phyloP scores from a whole-genome alignment of 1,284 basidiomycete genomes.

The Sporisorium sorghi region DNA sequence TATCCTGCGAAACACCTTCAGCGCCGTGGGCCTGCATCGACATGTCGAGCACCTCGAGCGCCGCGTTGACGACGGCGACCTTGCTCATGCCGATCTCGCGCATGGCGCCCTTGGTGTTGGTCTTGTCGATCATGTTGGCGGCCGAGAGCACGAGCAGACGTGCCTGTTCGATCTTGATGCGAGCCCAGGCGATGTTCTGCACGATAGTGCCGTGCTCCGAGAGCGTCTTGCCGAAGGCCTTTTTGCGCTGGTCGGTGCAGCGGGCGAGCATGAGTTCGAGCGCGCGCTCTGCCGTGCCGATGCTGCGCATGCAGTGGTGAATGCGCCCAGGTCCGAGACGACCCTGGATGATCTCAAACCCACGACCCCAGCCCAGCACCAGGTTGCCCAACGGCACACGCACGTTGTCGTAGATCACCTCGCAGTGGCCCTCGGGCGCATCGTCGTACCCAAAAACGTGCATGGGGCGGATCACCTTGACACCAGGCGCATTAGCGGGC shows the following conservation, averaged over 20 bases:
- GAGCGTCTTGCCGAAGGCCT: constrained; percentile 92
- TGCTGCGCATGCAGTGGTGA: constrained; percentile 93
- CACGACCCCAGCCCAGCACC: constrained; percentile 90
- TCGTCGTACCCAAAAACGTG: constrained; percentile 74
- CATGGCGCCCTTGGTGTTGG: constrained; percentile 90
- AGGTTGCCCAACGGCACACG: constrained; percentile 85
- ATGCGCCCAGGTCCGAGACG: constrained; percentile 95
- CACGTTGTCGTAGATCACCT: constrained; percentile 93
- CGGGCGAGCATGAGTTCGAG: constrained; percentile 88
- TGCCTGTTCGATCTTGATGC: constrained; percentile 90
- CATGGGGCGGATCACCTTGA: constrained; percentile 91
- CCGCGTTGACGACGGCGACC: constrained; percentile 86
- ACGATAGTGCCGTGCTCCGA: constrained; percentile 94
- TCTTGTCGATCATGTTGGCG: constrained; percentile 91
- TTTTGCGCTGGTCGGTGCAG: constrained; percentile 88
- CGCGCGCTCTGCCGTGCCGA: constrained; percentile 86
- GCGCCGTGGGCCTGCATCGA: constrained; percentile 91
- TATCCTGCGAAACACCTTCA: constrained; percentile 92
- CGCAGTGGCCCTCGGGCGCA: constrained; percentile 82
- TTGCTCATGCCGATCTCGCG: constrained; percentile 98
- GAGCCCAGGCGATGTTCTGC: constrained; percentile 87
- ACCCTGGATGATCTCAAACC: constrained; percentile 98
- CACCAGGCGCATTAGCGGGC: constrained; percentile 85
- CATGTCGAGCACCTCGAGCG: constrained; percentile 86
- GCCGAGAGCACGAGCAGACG: constrained; percentile 90